Conservation (phyloP, 805 yeast species). For the Ogataea parapolymorpha region DNA sequence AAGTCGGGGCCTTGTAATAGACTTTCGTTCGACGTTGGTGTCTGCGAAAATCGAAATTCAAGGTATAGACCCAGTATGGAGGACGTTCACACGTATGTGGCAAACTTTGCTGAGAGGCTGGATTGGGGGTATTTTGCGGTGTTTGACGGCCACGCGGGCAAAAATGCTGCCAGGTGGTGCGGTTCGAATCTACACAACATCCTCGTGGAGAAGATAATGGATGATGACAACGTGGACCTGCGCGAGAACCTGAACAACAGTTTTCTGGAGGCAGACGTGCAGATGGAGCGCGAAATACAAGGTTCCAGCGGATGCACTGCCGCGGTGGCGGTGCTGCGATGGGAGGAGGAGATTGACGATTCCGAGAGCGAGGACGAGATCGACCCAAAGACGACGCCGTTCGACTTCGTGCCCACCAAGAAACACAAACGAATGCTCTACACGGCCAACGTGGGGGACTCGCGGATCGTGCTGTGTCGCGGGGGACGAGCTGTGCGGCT, state of each 20-base stretch:
- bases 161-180: conserved; percentile 91
- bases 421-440: conserved; percentile 72
- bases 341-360: conserved; percentile 54
- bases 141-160: conserved; percentile 97
- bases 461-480: conserved; percentile 76
- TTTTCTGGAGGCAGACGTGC: conserved; percentile 71
- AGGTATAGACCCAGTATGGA: conserved; percentile 89
- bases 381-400: conserved; percentile 29
- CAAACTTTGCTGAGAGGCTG: conserved; percentile 83
- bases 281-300: conserved; percentile 54
- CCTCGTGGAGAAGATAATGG: conserved; percentile 54
- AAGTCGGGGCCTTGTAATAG: conserved; percentile 43
- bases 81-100: conserved; percentile 90
- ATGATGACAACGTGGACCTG: conserved; percentile 48
- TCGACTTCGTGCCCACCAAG: conserved; percentile 46
- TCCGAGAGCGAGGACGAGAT: conserved; percentile 3
- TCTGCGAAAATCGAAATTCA: conserved; percentile 82
- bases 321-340: conserved; percentile 84
- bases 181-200: conserved; percentile 77
- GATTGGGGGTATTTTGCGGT: conserved; percentile 96
- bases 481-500: conserved; percentile 72
- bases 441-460: conserved; percentile 95
- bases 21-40: conserved; percentile 79
- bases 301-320: conserved; percentile 93
- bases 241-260: conserved; percentile 64